Percentiles rank a stretch among this genome's conserved stretches.
phyloP scores from a whole-genome alignment of 257 asterid species.

The Solanum paucissectum region DNA sequence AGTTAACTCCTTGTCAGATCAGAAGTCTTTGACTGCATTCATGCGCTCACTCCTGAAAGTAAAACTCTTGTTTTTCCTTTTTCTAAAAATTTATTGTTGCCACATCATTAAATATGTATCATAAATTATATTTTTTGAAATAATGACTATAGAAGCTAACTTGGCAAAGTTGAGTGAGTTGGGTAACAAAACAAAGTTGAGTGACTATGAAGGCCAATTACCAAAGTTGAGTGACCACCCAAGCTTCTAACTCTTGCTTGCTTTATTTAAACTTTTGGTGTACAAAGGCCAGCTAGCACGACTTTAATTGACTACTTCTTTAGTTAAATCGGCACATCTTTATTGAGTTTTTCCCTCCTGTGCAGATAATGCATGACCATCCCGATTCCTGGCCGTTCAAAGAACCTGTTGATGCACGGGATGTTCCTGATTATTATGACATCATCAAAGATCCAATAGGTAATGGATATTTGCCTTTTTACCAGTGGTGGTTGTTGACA shows the following conservation, averaged over 20 bases:
- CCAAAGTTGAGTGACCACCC: not conserved
- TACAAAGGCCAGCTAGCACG: not conserved
- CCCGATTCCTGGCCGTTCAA: slow-evolving; percentile 99
- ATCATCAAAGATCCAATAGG: slow-evolving; percentile 96
- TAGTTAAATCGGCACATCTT: not conserved
- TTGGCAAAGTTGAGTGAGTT: not conserved
- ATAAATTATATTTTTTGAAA: not conserved
- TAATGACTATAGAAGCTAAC: not conserved
- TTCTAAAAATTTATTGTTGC: not conserved
- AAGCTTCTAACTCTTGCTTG: not conserved
- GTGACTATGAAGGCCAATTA: not conserved
- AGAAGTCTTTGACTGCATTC: slow-evolving; percentile 69
- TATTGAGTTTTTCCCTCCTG: slow-evolving; percentile 5
- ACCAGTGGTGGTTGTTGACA: not conserved
- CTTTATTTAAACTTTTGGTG: not conserved
- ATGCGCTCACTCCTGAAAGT: slow-evolving; percentile 94
- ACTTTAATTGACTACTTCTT: not conserved
- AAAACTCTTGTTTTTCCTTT: not conserved
- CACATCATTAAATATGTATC: not conserved
- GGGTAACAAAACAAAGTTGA: not conserved
- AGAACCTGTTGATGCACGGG: slow-evolving; percentile 96
- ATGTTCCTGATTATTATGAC: slow-evolving; percentile 93
- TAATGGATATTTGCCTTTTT: slow-evolving; percentile 9
- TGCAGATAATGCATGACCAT: slow-evolving; percentile 85
- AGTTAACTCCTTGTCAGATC: slow-evolving; percentile 55